Conservation (phyloP, 768 basidiomycete species). For the Termitomyces sp. region DNA sequence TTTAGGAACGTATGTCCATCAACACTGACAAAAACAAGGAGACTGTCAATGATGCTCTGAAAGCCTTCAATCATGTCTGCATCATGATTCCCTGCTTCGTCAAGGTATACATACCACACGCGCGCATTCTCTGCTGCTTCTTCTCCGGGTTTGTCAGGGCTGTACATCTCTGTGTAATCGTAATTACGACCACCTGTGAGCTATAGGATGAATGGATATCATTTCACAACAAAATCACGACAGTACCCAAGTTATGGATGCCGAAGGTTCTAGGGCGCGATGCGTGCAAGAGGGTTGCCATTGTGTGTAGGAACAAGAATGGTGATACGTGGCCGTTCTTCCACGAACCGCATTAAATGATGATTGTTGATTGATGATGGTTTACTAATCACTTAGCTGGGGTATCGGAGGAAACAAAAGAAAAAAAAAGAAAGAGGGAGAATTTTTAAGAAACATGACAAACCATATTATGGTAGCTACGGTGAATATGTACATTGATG, state of each 20-base stretch:
- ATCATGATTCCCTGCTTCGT: background rate
- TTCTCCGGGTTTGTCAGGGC: background rate
- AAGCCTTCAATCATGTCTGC: background rate
- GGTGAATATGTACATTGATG: no score
- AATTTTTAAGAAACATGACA: no score
- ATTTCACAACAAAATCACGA: background rate
- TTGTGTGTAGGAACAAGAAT: no score
- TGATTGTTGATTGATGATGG: no score
- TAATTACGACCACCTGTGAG: background rate
- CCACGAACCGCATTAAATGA: no score
- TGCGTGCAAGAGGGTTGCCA: no score
- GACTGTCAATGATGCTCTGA: background rate
- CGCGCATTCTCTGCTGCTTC: background rate
- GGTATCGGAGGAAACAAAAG: no score
- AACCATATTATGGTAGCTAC: no score
- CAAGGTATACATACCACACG: background rate
- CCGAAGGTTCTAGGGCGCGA: background rate
- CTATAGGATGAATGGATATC: background rate
- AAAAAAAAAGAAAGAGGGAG: no score
- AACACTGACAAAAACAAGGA: background rate
- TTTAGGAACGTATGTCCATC: background rate
- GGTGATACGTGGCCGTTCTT: no score
- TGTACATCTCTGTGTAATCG: background rate
- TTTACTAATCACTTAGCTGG: no score
- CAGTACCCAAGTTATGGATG: background rate